These are phyloP conservation scores for Cryphonectria japonica DNA, from an alignment of 2,329 filamentous ascomycete genomes.

Conservation along the genomic window DNA sequence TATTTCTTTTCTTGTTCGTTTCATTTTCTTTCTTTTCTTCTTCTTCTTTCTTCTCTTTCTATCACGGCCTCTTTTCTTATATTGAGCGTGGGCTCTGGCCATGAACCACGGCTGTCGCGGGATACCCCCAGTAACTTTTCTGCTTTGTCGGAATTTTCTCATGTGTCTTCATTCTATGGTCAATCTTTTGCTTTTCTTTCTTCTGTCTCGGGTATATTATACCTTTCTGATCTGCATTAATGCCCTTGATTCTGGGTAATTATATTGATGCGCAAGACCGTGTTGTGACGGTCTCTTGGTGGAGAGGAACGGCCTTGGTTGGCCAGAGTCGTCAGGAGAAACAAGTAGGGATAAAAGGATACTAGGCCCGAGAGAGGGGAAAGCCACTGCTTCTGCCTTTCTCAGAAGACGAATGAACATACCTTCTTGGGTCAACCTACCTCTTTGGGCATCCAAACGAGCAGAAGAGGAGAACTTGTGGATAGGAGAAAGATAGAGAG, in stretches of 20 bases:
- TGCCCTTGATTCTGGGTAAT: neutral
- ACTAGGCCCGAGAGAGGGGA: too few relatives aligned
- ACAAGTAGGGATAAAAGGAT: neutral
- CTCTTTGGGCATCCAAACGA: neutral
- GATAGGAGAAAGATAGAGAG: neutral
- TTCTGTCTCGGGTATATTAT: neutral
- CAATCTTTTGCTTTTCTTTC: neutral
- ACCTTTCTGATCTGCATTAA: neutral
- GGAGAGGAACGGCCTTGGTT: neutral
- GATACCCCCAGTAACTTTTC: conserved; percentile 13
- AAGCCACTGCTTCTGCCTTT: neutral
- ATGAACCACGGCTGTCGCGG: conserved; percentile 2
- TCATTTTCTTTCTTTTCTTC: neutral
- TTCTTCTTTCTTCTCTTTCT: neutral
- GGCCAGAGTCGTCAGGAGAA: neutral
- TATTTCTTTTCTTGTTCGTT: neutral
- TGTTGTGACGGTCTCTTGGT: neutral
- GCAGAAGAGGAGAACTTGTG: neutral
- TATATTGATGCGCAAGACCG: neutral
- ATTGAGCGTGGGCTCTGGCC: neutral
- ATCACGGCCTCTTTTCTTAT: neutral
- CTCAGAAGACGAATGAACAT: neutral
- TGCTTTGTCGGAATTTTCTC: conserved; percentile 3
- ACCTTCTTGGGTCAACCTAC: neutral
- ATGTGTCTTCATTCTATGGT: neutral